Conservation (phyloP, 192 early-diverging fungal genomes). For the Irineochytrium annulatum region DNA sequence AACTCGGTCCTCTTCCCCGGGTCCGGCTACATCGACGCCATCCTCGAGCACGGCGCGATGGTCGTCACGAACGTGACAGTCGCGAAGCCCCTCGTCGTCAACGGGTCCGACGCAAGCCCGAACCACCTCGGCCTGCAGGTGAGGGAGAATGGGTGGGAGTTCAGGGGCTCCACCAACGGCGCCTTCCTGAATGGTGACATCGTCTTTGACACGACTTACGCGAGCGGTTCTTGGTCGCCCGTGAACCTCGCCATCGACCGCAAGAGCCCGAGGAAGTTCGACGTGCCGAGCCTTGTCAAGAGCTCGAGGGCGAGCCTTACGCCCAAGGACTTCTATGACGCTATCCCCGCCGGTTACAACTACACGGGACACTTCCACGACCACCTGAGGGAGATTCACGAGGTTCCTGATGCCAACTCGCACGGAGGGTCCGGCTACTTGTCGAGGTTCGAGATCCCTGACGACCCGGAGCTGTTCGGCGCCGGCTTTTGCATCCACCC, state of each 20-base stretch:
- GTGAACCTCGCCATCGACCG: conserved; percentile 7
- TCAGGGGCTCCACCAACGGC: too few species aligned
- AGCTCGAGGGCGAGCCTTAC: not conserved
- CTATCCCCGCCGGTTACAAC: conserved; percentile 9
- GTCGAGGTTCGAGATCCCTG: not conserved
- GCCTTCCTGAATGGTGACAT: too few species aligned
- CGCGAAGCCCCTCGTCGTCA: conserved; percentile 6
- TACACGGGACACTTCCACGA: conserved; percentile 1
- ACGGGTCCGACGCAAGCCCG: conserved; percentile 4
- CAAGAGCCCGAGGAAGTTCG: not conserved
- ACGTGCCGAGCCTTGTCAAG: not conserved
- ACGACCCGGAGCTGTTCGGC: too few species aligned
- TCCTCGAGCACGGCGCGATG: conserved; percentile 15
- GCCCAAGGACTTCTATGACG: conserved; percentile 1
- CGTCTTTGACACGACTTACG: too few species aligned
- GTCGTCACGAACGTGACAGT: conserved; percentile 9
- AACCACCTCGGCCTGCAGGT: conserved; percentile 5
- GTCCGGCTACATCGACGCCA: conserved; percentile 22
- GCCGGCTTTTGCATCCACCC: too few species aligned
- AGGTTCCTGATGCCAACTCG: conserved; percentile 1
- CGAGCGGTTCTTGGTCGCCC: not conserved
- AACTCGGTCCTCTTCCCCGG: conserved; percentile 23
- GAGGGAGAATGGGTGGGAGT: conserved; percentile 3
- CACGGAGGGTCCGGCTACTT: not conserved
- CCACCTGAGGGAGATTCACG: conserved; percentile 5